Conservation (phyloP, 2,329 filamentous ascomycete species). For the Apiospora koreana region DNA sequence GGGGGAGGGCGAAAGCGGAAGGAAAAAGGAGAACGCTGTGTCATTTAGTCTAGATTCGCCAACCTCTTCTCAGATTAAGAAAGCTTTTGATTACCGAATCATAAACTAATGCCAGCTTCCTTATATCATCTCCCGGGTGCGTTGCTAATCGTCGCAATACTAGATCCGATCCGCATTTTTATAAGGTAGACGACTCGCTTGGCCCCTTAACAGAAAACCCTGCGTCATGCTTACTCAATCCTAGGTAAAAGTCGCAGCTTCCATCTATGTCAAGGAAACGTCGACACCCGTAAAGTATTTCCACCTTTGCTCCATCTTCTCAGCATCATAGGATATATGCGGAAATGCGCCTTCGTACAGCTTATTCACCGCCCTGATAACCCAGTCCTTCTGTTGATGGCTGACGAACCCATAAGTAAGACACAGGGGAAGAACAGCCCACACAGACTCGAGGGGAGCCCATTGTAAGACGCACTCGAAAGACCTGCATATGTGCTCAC, state of each 20-base stretch:
- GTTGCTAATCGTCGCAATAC: too few relatives aligned
- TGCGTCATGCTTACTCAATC: too few relatives aligned
- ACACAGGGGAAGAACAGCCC: background rate
- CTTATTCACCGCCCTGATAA: background rate
- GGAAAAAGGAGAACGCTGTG: too few relatives aligned
- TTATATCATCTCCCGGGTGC: too few relatives aligned
- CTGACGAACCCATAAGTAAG: background rate
- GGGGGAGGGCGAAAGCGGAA: too few relatives aligned
- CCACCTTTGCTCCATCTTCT: background rate
- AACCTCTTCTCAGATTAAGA: too few relatives aligned
- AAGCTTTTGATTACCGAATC: too few relatives aligned
- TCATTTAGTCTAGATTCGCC: too few relatives aligned
- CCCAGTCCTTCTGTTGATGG: background rate
- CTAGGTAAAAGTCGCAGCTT: background rate
- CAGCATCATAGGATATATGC: background rate
- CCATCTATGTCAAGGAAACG: background rate
- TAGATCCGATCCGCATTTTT: too few relatives aligned
- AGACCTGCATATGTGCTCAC: background rate
- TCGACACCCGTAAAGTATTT: background rate
- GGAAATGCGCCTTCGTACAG: background rate
- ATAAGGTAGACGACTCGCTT: too few relatives aligned
- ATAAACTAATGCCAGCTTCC: too few relatives aligned
- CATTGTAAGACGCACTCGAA: background rate
- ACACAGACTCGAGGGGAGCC: background rate
- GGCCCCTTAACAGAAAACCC: too few relatives aligned